Base-by-base conservation (phyloP, 441 rosid species). In the Euphorbia schlechtendalii region DNA sequence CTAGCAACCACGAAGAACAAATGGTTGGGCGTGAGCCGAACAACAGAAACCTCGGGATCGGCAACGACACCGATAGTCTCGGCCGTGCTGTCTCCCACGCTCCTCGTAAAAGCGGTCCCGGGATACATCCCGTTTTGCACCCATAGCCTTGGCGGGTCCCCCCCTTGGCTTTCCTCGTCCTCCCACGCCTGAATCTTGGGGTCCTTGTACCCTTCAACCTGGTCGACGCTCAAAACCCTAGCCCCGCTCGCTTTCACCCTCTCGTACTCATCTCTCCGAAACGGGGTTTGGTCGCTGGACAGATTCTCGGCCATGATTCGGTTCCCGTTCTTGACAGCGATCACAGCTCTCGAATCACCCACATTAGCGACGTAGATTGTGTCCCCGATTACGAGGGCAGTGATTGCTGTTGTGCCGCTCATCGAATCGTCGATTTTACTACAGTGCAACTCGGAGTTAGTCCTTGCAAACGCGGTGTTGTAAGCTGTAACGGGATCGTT, bases 101-200 rank as follows among this genome's bases (percentile, higher is more conserved):
- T 94, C 70, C 96, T 85, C 0, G 96, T 79, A 74, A 93, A 90
- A 4, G 98, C 98, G 0, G 98, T 86, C 56, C 97, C 98, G 0
- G 99, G 94, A 57, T 80, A 94, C 94, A 83, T 87, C 25, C 87
- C 99, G 48, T 94, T 80, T 65, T 82, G 96, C 61, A 94, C 90
- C 98, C 99, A 89, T 76, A 94, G 75, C 77, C 98, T 89, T 0
- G 99, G 98, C 59, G 99, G 99, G 77, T 91, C 96, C 28, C 83
- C 78, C 40, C 96, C 96, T 55, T 86, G 77, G 49, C 30, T 27
- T 27, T 27, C 30, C 30, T 27, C 30, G 4, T 27, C 30, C 30
- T 91, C 94, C 99, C 94, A 89, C 0, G 77, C 58, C 69, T 94
- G 96, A 60, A 87, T 79, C 71, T 69, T 73, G 0, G 99, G 96